A percentile compares a stretch with the other conserved stretches of the same genome.
These are phyloP conservation scores for Geopyxis carbonaria DNA, from an alignment of 495 filamentous ascomycete species.

Conservation along the genomic window DNA sequence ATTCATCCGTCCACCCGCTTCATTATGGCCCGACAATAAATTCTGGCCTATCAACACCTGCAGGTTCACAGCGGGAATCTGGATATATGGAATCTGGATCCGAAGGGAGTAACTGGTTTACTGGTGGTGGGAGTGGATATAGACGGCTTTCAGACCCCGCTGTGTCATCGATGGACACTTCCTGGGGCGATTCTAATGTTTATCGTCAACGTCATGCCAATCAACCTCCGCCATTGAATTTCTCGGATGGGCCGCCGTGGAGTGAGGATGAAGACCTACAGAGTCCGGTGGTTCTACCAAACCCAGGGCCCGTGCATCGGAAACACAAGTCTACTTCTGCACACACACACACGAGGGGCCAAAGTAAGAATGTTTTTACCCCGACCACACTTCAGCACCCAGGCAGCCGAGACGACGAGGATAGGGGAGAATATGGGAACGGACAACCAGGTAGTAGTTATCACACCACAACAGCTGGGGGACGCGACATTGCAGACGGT, in stretches of 20 bases:
- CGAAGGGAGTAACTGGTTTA: conserved; percentile 22
- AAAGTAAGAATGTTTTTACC: conserved; percentile 18
- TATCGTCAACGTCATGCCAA: conserved; percentile 28
- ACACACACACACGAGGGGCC: conserved; percentile 15
- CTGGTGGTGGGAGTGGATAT: conserved; percentile 23
- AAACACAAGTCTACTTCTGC: conserved; percentile 62
- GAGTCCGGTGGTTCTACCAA: conserved; percentile 58
- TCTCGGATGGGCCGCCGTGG: conserved; percentile 86
- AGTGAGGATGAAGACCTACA: conserved; percentile 93
- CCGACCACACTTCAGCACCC: conserved; percentile 15
- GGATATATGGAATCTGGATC: conserved; percentile 15
- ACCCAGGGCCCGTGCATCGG: conserved; percentile 49
- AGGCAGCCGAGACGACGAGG: conserved; percentile 9
- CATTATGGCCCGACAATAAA: conserved; percentile 82
- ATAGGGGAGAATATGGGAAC: conserved; percentile 14
- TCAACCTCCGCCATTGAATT: conserved; percentile 68
- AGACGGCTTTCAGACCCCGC: conserved; percentile 70
- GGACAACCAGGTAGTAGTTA: conserved; percentile 23
- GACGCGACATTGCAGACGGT: conserved; percentile 20
- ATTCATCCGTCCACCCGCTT: conserved; percentile 60
- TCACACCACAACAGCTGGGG: conserved; percentile 19
- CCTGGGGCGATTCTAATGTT: conserved; percentile 23
- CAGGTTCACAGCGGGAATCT: conserved; percentile 43
- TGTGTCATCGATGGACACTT: conserved; percentile 24
- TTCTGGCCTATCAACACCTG: conserved; percentile 66